Percentiles rank a stretch among this genome's conserved stretches.
Evolutionary conservation across 1,284 basidiomycete species (phyloP).

Genomic region (Ceratobasidium sp.): DNA sequence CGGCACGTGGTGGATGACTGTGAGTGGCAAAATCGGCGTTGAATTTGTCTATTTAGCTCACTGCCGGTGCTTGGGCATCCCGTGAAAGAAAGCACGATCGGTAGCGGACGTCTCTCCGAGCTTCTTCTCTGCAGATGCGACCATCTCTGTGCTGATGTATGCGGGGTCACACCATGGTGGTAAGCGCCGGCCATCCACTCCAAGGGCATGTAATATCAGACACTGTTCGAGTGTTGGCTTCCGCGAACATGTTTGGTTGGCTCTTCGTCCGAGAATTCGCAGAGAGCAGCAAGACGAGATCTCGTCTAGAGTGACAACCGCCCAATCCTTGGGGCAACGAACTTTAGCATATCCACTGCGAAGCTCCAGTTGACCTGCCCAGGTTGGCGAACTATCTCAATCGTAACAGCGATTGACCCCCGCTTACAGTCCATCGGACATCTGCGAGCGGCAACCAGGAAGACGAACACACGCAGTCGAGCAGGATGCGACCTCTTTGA

Average conservation of each 20-base stretch:
- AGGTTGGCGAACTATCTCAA: not conserved
- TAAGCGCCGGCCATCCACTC: conserved; percentile 1
- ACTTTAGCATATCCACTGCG: not conserved
- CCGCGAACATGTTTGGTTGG: not conserved
- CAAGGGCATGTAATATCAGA: not conserved
- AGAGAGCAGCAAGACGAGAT: not conserved
- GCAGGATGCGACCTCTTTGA: not conserved
- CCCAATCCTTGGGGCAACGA: not conserved
- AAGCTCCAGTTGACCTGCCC: not conserved
- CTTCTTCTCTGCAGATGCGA: not conserved
- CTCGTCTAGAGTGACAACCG: not conserved
- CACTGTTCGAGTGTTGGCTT: not conserved
- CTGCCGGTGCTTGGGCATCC: not conserved
- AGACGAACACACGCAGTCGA: not conserved
- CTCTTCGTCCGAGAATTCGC: not conserved
- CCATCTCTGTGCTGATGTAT: not conserved
- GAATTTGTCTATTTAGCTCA: not conserved
- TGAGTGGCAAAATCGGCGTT: too few species aligned
- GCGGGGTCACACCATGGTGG: not conserved
- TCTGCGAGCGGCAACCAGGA: not conserved
- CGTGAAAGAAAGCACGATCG: not conserved
- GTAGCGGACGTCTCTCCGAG: not conserved
- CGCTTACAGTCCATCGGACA: not conserved
- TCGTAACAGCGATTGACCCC: not conserved
- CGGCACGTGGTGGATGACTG: too few species aligned